A percentile compares a stretch with the other conserved stretches of the same genome.
Conservation (phyloP, 208 protist species). For the Acanthamoeba lenticulata region DNA sequence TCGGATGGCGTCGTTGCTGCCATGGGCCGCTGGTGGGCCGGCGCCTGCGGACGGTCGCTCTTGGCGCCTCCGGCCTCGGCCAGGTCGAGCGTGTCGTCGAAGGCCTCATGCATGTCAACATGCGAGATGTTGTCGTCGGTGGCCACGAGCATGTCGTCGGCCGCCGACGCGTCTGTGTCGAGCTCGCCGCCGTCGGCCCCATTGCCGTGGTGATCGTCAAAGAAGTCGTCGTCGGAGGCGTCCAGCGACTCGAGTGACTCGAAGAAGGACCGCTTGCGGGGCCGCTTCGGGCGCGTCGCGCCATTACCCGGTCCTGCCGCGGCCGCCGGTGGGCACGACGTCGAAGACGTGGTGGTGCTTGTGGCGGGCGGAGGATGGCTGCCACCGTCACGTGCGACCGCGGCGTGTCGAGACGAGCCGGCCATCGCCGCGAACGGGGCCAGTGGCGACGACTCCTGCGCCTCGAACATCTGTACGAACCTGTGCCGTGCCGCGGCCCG, state of each 20-base stretch:
- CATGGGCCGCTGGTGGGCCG: neutral
- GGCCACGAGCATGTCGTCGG: neutral
- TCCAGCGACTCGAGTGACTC: slow-evolving; percentile 3
- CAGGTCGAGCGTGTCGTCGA: neutral
- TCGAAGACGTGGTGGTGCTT: neutral
- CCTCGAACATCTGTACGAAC: slow-evolving; percentile 24
- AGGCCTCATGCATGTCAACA: too few species aligned
- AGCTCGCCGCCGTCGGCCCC: neutral
- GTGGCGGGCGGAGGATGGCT: neutral
- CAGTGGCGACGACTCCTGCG: neutral
- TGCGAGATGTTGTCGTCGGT: neutral
- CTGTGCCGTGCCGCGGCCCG: neutral
- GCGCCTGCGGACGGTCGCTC: neutral
- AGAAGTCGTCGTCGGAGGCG: neutral
- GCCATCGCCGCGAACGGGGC: neutral
- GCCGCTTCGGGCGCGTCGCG: neutral
- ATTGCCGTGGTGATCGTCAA: neutral
- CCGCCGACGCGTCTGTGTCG: neutral
- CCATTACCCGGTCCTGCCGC: neutral
- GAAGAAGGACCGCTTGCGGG: neutral
- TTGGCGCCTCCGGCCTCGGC: neutral
- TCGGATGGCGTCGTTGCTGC: neutral
- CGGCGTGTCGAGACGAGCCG: neutral
- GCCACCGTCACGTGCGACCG: neutral
- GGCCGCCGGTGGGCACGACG: neutral